Conservation (phyloP, 2,329 filamentous ascomycete species). For the Hymenoscyphus salicellus region DNA sequence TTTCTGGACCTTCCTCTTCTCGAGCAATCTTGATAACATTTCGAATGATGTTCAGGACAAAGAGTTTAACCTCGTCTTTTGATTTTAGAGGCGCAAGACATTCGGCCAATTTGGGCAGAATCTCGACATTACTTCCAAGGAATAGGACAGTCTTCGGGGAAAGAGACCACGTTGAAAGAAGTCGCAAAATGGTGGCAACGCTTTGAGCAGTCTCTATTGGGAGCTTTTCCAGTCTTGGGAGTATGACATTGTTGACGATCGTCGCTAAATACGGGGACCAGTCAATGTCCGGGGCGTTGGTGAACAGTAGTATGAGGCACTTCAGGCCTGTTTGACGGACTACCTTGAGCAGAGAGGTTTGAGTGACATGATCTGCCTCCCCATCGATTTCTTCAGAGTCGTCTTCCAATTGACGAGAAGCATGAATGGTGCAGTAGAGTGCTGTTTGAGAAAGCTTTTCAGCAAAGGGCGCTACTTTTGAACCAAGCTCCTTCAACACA, state of each 20-base stretch:
- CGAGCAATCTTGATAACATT: slow-evolving; percentile 62
- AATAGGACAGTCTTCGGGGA: slow-evolving; percentile 65
- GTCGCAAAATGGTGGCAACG: slow-evolving; percentile 74
- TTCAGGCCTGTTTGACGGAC: slow-evolving; percentile 74
- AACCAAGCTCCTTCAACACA: slow-evolving; percentile 79
- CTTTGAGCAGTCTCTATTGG: slow-evolving; percentile 85
- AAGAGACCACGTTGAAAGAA: slow-evolving; percentile 79
- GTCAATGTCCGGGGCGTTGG: slow-evolving; percentile 65
- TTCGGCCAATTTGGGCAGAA: slow-evolving; percentile 67
- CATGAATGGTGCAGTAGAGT: slow-evolving; percentile 74
- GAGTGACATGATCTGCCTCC: slow-evolving; percentile 37
- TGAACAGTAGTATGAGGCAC: slow-evolving; percentile 76
- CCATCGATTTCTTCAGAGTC: slow-evolving; percentile 31
- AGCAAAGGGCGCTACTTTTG: slow-evolving; percentile 66
- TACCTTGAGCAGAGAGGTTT: slow-evolving; percentile 59
- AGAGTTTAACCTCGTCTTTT: slow-evolving; percentile 83
- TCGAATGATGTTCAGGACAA: slow-evolving; percentile 72
- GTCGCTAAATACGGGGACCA: slow-evolving; percentile 69
- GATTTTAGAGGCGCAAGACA: slow-evolving; percentile 69
- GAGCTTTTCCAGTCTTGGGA: slow-evolving; percentile 73
- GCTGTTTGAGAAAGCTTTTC: slow-evolving; percentile 70
- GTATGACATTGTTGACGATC: slow-evolving; percentile 73
- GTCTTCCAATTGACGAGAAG: slow-evolving; percentile 57
- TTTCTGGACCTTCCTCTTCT: slow-evolving; percentile 50
- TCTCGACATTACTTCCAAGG: slow-evolving; percentile 57